Base-by-base conservation (phyloP, 73 alveolate species). In the Paramecium tetraurelia region DNA sequence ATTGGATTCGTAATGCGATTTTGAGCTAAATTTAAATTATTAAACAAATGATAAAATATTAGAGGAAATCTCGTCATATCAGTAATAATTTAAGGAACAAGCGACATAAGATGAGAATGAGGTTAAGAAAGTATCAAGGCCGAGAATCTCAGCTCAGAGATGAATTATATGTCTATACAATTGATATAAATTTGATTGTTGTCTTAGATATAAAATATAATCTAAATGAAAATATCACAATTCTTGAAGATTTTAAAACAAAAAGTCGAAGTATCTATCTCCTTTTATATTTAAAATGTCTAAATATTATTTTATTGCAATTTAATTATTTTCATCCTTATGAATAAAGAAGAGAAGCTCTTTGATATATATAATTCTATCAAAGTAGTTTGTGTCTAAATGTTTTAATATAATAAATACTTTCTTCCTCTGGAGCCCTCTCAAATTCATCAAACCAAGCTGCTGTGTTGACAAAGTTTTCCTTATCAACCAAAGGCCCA, bases 261-360 rank as follows among this genome's bases (percentile, higher is more conserved):
- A 48, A 80, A 14, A 80, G 44, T 80, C 90, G n/a, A 80, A 12
- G 31, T 12, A 80, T 44, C 90, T 80, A 33, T 80, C 90, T 80
- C 90, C 90, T 80, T 41, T 22, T 9, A 80, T 72, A 44, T 80
- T 44, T 80, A 80, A 48, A 27, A 80, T 80, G 0, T 80, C 90
- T 43, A 80, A 44, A 80, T 80, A 80, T 11, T 80, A 46, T 80
- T 46, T 80, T 31, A 48, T 46, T 14, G 43, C 90, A 44, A 80
- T 22, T 21, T 80, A 44, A 80, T 80, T 76, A 80, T 80, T 80
- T 24, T 80, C 90, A 72, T 89, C 94, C 35, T 89, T 89, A 70
- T 89, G 94, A 57, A 89, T 72, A 89, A 70, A 89, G 85, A 89
- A 89, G n/a, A 89, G 36, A 7, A 89, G 71, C 31, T 89, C 94